Conservation (phyloP, 257 asterid species). For the Rhazya stricta region DNA sequence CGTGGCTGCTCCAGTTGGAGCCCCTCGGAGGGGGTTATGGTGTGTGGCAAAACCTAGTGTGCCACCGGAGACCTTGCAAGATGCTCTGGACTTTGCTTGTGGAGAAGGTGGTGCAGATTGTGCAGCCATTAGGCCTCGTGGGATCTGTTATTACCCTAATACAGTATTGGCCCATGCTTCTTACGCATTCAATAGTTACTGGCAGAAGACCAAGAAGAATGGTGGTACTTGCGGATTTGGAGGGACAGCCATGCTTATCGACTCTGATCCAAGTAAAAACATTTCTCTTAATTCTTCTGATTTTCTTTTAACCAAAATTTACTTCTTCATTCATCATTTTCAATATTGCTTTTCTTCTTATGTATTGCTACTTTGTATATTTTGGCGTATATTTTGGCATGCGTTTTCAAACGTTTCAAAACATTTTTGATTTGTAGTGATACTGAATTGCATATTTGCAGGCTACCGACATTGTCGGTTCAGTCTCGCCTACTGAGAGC, state of each 20-base stretch:
- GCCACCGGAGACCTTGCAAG: constrained; percentile 74
- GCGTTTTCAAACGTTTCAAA: not conserved
- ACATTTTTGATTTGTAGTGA: not conserved
- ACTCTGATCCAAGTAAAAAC: constrained; percentile 73
- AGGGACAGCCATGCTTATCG: constrained; percentile 86
- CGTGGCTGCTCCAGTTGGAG: constrained; percentile 33
- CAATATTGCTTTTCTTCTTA: not conserved
- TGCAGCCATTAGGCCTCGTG: constrained; percentile 57
- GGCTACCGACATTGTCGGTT: constrained; percentile 77
- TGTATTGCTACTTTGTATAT: not conserved
- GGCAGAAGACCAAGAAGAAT: constrained; percentile 69
- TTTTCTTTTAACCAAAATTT: not conserved
- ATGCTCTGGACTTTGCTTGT: constrained; percentile 79
- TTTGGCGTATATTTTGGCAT: not conserved
- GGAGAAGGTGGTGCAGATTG: constrained; percentile 88
- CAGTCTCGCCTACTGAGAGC: constrained; percentile 34
- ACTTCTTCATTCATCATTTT: not conserved
- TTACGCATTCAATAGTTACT: constrained; percentile 80
- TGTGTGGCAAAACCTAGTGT: constrained; percentile 97
- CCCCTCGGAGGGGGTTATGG: constrained; percentile 49
- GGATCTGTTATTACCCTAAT: constrained; percentile 66
- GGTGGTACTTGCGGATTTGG: constrained; percentile 89
- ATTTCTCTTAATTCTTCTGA: not conserved
- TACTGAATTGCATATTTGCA: constrained; percentile 29
- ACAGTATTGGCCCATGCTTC: constrained; percentile 81